Percentiles rank a stretch among this genome's conserved stretches.
phyloP scores from a whole-genome alignment of 75 land plant species.

The Picea glauca region DNA sequence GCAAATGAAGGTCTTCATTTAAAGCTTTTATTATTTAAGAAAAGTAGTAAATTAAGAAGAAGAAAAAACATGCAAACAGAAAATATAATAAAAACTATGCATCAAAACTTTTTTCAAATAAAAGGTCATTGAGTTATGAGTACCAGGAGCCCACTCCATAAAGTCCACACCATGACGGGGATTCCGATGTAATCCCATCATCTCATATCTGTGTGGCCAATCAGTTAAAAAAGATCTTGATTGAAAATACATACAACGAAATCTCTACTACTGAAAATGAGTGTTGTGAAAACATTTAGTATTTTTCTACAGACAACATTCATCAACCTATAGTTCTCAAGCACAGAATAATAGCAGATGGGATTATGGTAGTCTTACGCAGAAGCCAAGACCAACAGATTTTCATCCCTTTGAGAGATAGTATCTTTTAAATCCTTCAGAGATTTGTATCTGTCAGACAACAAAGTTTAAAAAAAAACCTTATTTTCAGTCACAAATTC shows the following conservation, averaged over 20 bases:
- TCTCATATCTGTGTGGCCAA: conserved; percentile 50
- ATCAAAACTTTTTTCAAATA: conserved; percentile 2
- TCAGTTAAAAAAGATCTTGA: conserved; percentile 8
- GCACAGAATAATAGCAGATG: background rate
- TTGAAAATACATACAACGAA: background rate
- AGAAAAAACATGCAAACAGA: background rate
- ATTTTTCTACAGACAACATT: conserved; percentile 9
- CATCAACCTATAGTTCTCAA: background rate
- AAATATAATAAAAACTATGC: background rate
- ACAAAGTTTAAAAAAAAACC: background rate
- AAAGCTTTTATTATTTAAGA: background rate
- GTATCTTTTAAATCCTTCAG: conserved; percentile 64
- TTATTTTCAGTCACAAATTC: background rate
- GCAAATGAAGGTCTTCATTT: background rate
- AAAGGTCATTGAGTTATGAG: background rate
- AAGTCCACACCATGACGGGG: conserved; percentile 70
- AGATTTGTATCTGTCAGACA: conserved; percentile 58
- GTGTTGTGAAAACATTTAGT: background rate
- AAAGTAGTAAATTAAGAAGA: background rate
- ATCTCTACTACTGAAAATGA: background rate
- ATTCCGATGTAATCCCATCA: conserved; percentile 82
- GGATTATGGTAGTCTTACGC: conserved; percentile 43
- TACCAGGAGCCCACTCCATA: conserved; percentile 99
- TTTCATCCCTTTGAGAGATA: conserved; percentile 38
- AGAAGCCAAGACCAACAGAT: conserved; percentile 54